Evolutionary conservation across 192 early-diverging fungal genomes (phyloP), one percentile per base, ranked within the genome.

Genomic region (Gamsiella multidivaricata): DNA sequence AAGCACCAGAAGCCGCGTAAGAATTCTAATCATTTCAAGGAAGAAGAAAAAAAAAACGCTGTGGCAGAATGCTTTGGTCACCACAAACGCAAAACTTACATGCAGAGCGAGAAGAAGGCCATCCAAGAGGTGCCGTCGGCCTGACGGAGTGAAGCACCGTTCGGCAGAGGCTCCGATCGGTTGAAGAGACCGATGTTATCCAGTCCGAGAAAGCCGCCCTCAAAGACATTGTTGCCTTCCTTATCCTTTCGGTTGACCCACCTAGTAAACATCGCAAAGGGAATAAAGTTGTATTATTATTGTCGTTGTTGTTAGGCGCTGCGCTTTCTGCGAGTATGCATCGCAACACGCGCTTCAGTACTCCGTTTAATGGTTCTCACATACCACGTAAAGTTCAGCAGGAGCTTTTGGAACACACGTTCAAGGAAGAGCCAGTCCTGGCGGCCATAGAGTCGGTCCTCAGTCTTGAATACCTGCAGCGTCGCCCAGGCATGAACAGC

Each of bases 131-230:
- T 87, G 9, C 82, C 86, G 32, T 87, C 86, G 3, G 86, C 84
- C 33, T 87, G 86, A 4, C 84, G 62, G 10, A 87, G 55, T 5
- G 65, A 53, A 0, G 81, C 86, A 0, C 82, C 82, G 42, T 75
- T 78, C 33, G 84, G 84, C 37, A 83, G 49, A 3, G 69, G 64
- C 69, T 87, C 85, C 9, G 79, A 79, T 33, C 86, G 84, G 61
- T 87, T 86, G 70, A 87, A 87, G 12, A 86, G 80, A 20, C 80
- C 84, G 57, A 87, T 87, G 56, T 87, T 87, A 59, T 87, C 86
- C n/a, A 87, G 65, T 0, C 86, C 86, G 17, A 86, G 47, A 57
- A 86, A 86, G 1, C 85, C 85, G 22, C 85, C 85, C 28, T 86
- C 82, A 58, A 86, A 86, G 18, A 87, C 83, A 23, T 85, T 85